phyloP scores from a whole-genome alignment of 805 yeast species.

The Kazachstania taianensis region DNA sequence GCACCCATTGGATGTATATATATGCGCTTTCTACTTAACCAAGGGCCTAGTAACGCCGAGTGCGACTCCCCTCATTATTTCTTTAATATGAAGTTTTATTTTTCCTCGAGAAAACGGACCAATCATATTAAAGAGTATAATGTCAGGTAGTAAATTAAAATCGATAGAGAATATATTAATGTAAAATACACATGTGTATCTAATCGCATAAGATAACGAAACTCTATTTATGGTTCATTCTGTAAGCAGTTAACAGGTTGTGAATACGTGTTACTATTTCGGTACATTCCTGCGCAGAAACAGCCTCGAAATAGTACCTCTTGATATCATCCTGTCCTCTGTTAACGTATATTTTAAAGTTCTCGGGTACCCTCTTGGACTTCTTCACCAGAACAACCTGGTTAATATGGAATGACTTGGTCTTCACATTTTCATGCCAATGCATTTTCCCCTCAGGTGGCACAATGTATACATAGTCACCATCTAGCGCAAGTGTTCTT shows the following conservation, averaged over 20 bases:
- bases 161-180: too few relatives aligned
- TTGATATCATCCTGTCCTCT: slow-evolving; percentile 56
- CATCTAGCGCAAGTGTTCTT: slow-evolving; percentile 78
- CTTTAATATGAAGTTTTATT: too few relatives aligned
- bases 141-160: too few relatives aligned
- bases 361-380: slow-evolving; percentile 61
- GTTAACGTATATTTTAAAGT: slow-evolving; percentile 71
- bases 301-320: slow-evolving; percentile 81
- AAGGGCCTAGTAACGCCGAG: too few relatives aligned
- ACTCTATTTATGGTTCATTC: slow-evolving; percentile 29
- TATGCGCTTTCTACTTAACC: too few relatives aligned
- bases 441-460: slow-evolving; percentile 69
- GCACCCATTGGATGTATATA: slow-evolving; percentile 83
- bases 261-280: slow-evolving; percentile 70
- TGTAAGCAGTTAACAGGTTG: slow-evolving; percentile 46
- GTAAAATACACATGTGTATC: too few relatives aligned
- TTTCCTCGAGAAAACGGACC: too few relatives aligned
- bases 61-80: too few relatives aligned
- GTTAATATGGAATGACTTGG: slow-evolving; percentile 76
- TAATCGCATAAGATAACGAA: too few relatives aligned
- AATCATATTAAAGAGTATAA: neutral
- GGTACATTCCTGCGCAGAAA: slow-evolving; percentile 44
- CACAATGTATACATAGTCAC: slow-evolving; percentile 82
- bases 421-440: slow-evolving; percentile 68
- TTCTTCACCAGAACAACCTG: slow-evolving; percentile 70